A percentile compares a stretch with the other conserved stretches of the same genome.
Conservation (phyloP, 75 land plant genomes). For the Picea sitchensis region DNA sequence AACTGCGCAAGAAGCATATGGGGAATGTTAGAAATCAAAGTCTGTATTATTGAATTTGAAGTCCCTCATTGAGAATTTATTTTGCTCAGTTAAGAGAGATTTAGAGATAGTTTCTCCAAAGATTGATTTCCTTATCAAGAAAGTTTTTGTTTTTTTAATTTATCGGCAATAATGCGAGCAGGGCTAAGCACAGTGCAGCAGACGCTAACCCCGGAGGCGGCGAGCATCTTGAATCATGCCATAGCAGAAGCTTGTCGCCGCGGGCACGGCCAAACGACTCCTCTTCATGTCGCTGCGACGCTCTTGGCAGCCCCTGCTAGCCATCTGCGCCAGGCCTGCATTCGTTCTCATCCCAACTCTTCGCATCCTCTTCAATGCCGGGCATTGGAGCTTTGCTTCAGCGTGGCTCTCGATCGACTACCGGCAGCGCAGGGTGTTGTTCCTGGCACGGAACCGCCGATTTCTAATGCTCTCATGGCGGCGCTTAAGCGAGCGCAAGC, state of each 20-base stretch:
- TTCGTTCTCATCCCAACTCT: constrained; percentile 42
- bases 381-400: constrained; percentile 71
- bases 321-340: constrained; percentile 46
- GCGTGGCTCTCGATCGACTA: constrained; percentile 57
- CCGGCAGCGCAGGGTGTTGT: constrained; percentile 14
- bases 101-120: not conserved
- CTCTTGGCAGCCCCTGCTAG: constrained; percentile 36
- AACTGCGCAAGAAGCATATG: not conserved
- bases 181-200: constrained; percentile 62
- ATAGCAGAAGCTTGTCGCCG: constrained; percentile 47
- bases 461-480: constrained; percentile 60
- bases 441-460: constrained; percentile 21
- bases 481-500: constrained; percentile 72
- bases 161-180: constrained; percentile 35
- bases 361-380: constrained; percentile 62
- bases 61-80: not conserved
- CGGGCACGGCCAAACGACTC: constrained; percentile 56
- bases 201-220: constrained; percentile 56
- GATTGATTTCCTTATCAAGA: not conserved
- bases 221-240: constrained; percentile 43
- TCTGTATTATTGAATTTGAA: not conserved
- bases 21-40: constrained; percentile 1
- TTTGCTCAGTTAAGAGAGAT: constrained; percentile 2
- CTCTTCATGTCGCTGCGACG: constrained; percentile 60
- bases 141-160: not conserved